Base-by-base conservation (phyloP, 768 basidiomycete species). In the Panaeolus papilionaceus region DNA sequence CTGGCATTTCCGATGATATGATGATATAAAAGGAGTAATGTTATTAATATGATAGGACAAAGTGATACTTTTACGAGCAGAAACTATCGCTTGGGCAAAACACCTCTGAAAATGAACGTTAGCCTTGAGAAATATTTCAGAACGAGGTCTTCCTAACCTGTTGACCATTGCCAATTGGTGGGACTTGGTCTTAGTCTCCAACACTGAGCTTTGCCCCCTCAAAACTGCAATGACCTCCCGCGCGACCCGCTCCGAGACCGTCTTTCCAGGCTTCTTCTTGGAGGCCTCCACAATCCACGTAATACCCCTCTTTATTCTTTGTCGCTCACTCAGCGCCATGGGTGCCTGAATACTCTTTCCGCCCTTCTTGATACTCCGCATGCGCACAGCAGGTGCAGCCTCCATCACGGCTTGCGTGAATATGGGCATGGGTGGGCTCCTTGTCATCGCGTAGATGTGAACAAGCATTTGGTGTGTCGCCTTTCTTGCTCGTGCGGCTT, bases 351-450 rank as follows among this genome's bases (percentile, higher is more conserved):
- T 76, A n/a, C 80, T 83, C 79, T 95, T 95, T 18, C 89, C 86
- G 2, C 88, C 87, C 61, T 82, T 82, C 64, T 87, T 87, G 70
- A 88, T 84, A 37, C 84, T 86, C 67, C 88, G 74, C 5, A 81
- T 82, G 28, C 88, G 84, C 33, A 96, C 88, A 0, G 89, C 87
- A 1, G 96, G 96, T 3, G 93, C 84, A 1, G 88, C 89, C 2
- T 84, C 74, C 26, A 85, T 73, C 63, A 98, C 79, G 0, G 95
- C 96, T 73, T 89, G 78, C 44, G 89, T 88, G 4, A 98, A 80
- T 70, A 97, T 86, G 18, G 93, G 93, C 39, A 95, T 81, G 0
- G 95, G 92, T n/a, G 90, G 88, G 7, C 88, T 86, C 64, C 89
- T 85, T 16, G 94, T 96, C 67, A 91, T 81, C 10, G 89, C 83